Percentiles rank a stretch among this genome's conserved stretches.
phyloP scores from a whole-genome alignment of 805 yeast genomes.

The Yamadazyma paraphyllophila region DNA sequence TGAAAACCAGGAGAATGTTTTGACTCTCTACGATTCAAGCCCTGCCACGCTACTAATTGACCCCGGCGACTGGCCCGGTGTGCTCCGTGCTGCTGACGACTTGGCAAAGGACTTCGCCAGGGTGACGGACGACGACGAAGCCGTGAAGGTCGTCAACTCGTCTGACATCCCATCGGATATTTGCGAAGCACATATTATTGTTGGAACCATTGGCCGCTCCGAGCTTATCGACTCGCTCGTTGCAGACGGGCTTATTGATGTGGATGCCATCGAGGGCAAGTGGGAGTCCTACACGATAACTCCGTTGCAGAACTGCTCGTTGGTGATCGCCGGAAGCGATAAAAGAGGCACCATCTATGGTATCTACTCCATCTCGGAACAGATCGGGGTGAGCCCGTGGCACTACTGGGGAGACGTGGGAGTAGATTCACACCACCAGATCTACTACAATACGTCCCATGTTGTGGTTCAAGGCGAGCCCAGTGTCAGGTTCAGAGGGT shows the following conservation, averaged over 20 bases:
- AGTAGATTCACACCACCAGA: conserved; percentile 8
- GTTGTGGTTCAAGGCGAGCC: conserved; percentile 16
- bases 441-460: conserved; percentile 10
- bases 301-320: conserved; percentile 8
- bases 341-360: conserved; percentile 19
- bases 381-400: conserved; percentile 19
- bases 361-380: conserved; percentile 16
- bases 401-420: conserved; percentile 18
- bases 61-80: conserved; percentile 18
- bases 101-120: conserved; percentile 13
- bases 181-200: conserved; percentile 11
- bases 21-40: conserved; percentile 1
- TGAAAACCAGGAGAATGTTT: conserved; percentile 2
- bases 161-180: conserved; percentile 1
- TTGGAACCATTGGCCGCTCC: conserved; percentile 17
- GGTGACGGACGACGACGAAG: conserved; percentile 14
- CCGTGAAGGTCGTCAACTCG: conserved; percentile 6
- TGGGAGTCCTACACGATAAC: conserved; percentile 17
- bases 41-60: conserved; percentile 7
- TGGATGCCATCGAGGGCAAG: conserved; percentile 14
- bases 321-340: conserved; percentile 19
- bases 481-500: conserved; percentile 16
- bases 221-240: conserved; percentile 10
- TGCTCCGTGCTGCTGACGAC: conserved; percentile 15
- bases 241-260: conserved; percentile 7